A percentile compares a stretch with the other conserved stretches of the same genome.
Evolutionary conservation across 345 rosid species (phyloP).

Genomic region (Eucalyptus grandis): DNA sequence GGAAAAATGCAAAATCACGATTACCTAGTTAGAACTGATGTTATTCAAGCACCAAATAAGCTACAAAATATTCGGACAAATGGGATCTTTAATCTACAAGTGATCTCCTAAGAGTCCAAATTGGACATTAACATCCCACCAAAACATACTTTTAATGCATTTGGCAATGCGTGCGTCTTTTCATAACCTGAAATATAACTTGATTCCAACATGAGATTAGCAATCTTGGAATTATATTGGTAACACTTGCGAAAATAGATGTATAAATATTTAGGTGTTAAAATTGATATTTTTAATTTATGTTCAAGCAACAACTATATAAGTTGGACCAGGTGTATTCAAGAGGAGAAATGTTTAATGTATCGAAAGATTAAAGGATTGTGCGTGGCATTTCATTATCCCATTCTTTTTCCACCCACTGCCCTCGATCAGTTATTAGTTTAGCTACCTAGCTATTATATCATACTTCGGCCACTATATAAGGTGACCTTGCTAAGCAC

Average conservation of each 20-base stretch:
- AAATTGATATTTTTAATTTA: not conserved
- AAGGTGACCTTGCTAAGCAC: not conserved
- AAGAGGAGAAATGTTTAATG: not conserved
- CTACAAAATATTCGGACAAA: not conserved
- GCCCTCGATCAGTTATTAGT: not conserved
- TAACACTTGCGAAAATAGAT: not conserved
- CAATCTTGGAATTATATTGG: accelerated
- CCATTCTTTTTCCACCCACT: not conserved
- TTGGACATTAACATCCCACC: not conserved
- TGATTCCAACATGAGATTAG: not conserved
- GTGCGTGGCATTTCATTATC: not conserved
- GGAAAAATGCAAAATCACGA: not conserved
- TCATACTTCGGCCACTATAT: not conserved
- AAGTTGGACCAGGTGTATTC: not conserved
- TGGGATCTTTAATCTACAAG: not conserved
- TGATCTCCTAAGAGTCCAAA: not conserved
- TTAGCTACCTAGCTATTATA: not conserved
- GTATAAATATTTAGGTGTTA: not conserved
- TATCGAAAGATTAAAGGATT: not conserved
- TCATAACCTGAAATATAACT: not conserved
- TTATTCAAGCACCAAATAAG: not conserved
- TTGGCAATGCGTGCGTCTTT: not conserved
- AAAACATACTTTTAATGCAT: not conserved
- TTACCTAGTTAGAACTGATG: accelerated
- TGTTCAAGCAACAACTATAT: not conserved